Evolutionary conservation across 2,329 filamentous ascomycete genomes (phyloP).

Genomic region (Annulohypoxylon truncatum): DNA sequence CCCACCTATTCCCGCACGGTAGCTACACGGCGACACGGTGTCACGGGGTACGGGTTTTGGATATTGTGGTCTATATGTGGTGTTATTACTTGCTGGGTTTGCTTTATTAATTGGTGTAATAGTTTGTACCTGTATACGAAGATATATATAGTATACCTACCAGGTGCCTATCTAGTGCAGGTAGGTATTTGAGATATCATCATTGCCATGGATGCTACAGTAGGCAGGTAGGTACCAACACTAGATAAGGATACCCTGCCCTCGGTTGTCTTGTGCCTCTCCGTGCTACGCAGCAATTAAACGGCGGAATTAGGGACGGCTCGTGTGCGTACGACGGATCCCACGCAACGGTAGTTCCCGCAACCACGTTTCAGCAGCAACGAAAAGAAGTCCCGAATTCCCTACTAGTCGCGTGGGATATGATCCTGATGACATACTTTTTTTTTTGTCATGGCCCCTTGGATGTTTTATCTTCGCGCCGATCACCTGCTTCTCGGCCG

Average conservation of each 20-base stretch:
- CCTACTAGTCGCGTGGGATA: background rate
- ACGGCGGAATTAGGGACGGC: background rate
- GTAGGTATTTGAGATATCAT: background rate
- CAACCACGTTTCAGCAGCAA: conserved; percentile 23
- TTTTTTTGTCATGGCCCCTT: background rate
- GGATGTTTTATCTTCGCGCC: conserved; percentile 1
- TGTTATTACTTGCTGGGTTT: conserved; percentile 5
- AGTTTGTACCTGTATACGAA: background rate
- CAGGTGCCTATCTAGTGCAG: no score
- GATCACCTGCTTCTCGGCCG: background rate
- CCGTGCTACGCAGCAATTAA: conserved; percentile 12
- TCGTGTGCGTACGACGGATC: conserved; percentile 7
- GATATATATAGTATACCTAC: background rate
- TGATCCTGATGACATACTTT: background rate
- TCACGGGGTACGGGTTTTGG: conserved; percentile 1
- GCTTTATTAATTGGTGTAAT: conserved; percentile 4
- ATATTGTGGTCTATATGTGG: background rate
- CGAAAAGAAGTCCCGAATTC: background rate
- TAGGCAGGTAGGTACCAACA: background rate
- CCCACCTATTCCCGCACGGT: background rate
- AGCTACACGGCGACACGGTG: background rate
- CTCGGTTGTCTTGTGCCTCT: background rate
- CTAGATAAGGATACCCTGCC: conserved; percentile 3
- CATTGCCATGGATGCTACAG: background rate
- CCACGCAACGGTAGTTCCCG: conserved; percentile 13